Evolutionary conservation across 805 yeast species (phyloP).

Genomic region (Suhomyces canberraensis): DNA sequence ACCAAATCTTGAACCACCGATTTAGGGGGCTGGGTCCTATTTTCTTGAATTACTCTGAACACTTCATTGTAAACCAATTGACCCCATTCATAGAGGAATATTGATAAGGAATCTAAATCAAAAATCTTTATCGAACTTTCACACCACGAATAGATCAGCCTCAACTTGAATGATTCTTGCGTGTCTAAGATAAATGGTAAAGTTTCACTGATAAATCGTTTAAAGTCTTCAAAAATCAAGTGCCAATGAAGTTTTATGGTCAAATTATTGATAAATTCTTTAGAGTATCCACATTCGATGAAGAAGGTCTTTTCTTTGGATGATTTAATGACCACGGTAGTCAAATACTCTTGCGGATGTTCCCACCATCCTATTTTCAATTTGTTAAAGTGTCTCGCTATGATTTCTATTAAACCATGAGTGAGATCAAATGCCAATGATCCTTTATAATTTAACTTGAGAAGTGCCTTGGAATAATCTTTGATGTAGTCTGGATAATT

Average conservation of each 20-base stretch:
- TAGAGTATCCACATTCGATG: slow-evolving; percentile 8
- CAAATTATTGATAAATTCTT: slow-evolving; percentile 17
- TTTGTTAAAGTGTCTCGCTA: slow-evolving; percentile 14
- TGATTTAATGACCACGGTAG: slow-evolving; percentile 7
- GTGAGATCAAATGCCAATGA: neutral
- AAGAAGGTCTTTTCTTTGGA: slow-evolving; percentile 12
- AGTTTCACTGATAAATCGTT: slow-evolving; percentile 14
- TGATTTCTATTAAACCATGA: slow-evolving; percentile 4
- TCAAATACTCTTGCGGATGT: slow-evolving; percentile 9
- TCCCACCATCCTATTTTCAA: slow-evolving; percentile 17
- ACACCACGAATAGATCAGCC: slow-evolving; percentile 3
- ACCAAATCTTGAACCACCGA: slow-evolving; percentile 9
- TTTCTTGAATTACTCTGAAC: slow-evolving; percentile 5
- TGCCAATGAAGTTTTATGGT: slow-evolving; percentile 26
- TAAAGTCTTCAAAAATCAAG: slow-evolving; percentile 26
- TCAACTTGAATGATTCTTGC: neutral
- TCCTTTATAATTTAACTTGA: slow-evolving; percentile 18
- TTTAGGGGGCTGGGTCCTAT: neutral
- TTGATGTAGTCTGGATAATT: slow-evolving; percentile 5
- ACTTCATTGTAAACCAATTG: slow-evolving; percentile 5
- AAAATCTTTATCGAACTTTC: slow-evolving; percentile 9
- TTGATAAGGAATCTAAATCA: slow-evolving; percentile 17
- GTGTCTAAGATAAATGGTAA: slow-evolving; percentile 19
- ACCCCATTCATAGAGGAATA: slow-evolving; percentile 27
- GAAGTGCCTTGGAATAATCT: slow-evolving; percentile 16